Base-by-base conservation (phyloP, 352 stramenopile genomes). In the Globisporangium barbulae region DNA sequence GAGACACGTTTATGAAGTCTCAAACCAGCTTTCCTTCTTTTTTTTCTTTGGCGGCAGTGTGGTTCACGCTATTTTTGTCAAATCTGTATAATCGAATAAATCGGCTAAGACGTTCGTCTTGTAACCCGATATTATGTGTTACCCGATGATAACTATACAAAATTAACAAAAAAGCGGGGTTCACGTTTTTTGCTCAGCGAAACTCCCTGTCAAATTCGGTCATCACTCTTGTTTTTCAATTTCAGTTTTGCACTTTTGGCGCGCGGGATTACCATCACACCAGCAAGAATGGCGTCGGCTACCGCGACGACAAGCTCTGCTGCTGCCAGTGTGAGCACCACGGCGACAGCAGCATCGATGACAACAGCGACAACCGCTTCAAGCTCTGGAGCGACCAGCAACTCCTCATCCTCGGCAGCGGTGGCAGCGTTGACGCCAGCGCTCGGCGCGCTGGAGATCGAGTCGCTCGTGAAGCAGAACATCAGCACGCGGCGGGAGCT, bases 401-500 rank as follows among this genome's bases (percentile, higher is more conserved):
- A 4, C 41, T 3, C 19, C 15, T 15, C 17, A 13, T 47, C 39
- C 22, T 21, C 52, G 10, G 39, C 13, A 5, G 39, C 15, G 6
- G 13, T 21, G 5, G 42, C 56, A 3, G n/a, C 33, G 21, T 10
- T 13, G 28, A 22, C n/a, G 45, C 19, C 41, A 12, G 9, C 41
- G 25, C 12, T 53, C 8, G 45, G 30, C 28, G 42, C 66, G 65
- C 68, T 85, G 45, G 73, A 78, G 59, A 82, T 71, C 35, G 75
- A 85, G 19, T 39, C 68, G 63, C 60, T 85, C 28, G 63, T 79
- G 42, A 72, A 81, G 66, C 64, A 60, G 47, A 85, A 83, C 30
- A 61, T 83, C 30, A 77, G 61, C 55, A 79, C 74, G 45, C 77
- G 77, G 42, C 53, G 55, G n/a, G 70, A 83, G 45, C 52, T 85